phyloP scores from a whole-genome alignment of 1,284 basidiomycete genomes.

The Heterobasidion parviporum region DNA sequence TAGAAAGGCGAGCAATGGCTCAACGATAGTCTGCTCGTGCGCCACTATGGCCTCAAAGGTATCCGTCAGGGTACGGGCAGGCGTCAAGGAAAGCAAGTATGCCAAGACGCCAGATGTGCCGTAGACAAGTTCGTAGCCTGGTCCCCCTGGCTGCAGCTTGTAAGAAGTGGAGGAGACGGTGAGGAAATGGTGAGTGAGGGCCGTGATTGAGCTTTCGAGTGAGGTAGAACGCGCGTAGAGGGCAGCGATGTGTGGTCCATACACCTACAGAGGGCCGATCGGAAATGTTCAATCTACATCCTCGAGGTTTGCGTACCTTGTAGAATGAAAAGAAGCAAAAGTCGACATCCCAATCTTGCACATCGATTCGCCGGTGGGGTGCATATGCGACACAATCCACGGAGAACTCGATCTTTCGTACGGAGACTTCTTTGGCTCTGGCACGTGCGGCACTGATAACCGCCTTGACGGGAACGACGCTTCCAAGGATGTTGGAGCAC shows the following conservation, averaged over 20 bases:
- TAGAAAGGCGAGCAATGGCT: conserved; percentile 33
- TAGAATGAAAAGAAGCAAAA: conserved; percentile 69
- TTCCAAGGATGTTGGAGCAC: conserved; percentile 72
- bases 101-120: conserved; percentile 50
- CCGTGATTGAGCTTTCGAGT: conserved; percentile 39
- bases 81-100: conserved; percentile 57
- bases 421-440: conserved; percentile 43
- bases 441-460: conserved; percentile 43
- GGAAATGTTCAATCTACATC: neutral
- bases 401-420: conserved; percentile 52
- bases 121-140: conserved; percentile 66
- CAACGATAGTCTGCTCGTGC: conserved; percentile 38
- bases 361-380: conserved; percentile 64
- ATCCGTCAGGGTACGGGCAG: conserved; percentile 33
- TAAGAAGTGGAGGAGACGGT: conserved; percentile 36
- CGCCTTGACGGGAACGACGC: conserved; percentile 53
- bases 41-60: conserved; percentile 36
- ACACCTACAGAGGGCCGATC: conserved; percentile 39
- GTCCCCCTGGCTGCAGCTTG: conserved; percentile 67
- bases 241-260: conserved; percentile 64
- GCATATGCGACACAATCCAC: conserved; percentile 78
- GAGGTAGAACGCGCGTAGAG: conserved; percentile 48
- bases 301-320: conserved; percentile 41
- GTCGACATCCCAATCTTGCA: conserved; percentile 69
- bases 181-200: conserved; percentile 69